Evolutionary conservation across 2,329 filamentous ascomycete genomes (phyloP).

Genomic region (Verticillium alfalfae): DNA sequence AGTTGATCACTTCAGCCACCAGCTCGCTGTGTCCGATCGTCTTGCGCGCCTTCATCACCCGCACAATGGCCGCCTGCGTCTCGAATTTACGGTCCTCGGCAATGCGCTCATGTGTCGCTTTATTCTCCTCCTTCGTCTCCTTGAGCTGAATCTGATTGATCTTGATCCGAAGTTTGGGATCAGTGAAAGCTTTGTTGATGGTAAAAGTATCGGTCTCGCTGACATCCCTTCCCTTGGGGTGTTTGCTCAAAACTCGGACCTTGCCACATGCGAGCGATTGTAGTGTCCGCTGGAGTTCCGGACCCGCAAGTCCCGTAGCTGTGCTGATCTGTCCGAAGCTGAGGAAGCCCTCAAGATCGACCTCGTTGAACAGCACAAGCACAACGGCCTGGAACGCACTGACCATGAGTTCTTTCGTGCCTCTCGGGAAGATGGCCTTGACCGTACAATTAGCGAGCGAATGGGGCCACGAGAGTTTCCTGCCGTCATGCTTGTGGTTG

Average conservation of each 20-base stretch:
- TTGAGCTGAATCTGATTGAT: constrained; percentile 98
- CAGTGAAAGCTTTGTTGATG: constrained; percentile 70
- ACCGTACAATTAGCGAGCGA: constrained; percentile 86
- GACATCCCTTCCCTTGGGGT: constrained; percentile 80
- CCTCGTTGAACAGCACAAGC: constrained; percentile 80
- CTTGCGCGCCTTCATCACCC: constrained; percentile 96
- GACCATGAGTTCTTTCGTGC: constrained; percentile 81
- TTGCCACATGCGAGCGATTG: constrained; percentile 94
- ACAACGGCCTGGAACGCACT: constrained; percentile 91
- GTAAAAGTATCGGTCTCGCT: constrained; percentile 74
- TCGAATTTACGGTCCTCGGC: constrained; percentile 89
- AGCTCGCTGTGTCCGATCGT: constrained; percentile 79
- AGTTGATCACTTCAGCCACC: constrained; percentile 85
- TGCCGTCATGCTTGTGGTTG: constrained; percentile 80
- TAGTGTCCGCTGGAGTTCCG: constrained; percentile 81
- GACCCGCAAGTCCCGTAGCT: constrained; percentile 67
- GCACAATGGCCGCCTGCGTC: constrained; percentile 92
- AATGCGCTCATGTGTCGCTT: constrained; percentile 86
- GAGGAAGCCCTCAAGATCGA: constrained; percentile 56
- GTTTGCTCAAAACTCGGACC: constrained; percentile 76
- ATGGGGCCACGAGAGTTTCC: constrained; percentile 87
- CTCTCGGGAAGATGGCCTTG: constrained; percentile 72
- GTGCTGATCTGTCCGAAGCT: constrained; percentile 71
- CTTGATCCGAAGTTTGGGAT: constrained; percentile 86
- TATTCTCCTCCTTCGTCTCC: constrained; percentile 92